Base-by-base conservation (phyloP, 306 rosid genomes). In the Coriaria nepalensis region DNA sequence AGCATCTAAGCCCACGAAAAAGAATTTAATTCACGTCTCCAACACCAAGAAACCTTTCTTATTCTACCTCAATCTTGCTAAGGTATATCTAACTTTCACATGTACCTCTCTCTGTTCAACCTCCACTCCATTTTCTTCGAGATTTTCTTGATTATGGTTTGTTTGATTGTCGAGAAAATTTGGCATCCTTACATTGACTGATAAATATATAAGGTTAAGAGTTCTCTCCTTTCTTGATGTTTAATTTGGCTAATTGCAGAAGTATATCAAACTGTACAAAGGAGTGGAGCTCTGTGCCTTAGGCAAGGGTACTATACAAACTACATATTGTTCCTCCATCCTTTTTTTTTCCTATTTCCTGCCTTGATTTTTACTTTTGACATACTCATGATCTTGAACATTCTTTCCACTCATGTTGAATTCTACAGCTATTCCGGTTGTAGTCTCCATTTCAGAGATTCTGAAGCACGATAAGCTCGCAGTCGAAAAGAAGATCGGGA, bases 361-460 rank as follows among this genome's bases (percentile, higher is more conserved):
- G n/a, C 32, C 8, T 35, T 55, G n/a, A 9, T 20, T 57, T 3
- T 7, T 8, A 35, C 8, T 32, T 40, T 38, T n/a, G n/a, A n/a
- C n/a, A n/a, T n/a, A n/a, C n/a, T n/a, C n/a, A n/a, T n/a, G n/a
- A n/a, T n/a, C 53, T 69, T 46, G 62, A n/a, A n/a, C 59, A 10
- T 45, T 29, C 6, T 7, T 59, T 44, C 37, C 53, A 55, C n/a
- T n/a, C n/a, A n/a, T n/a, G n/a, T n/a, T n/a, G n/a, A n/a, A n/a
- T n/a, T n/a, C n/a, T 63, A 9, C 77, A 84, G 94, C 83, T 52
- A 84, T 80, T 69, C 85, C 86, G 49, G 70, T 86, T 53, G 69
- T 77, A 1, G 66, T 84, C 62, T 48, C 70, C 32, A 65, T 84
- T 36, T 47, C 81, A 6, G 86, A 84, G 63, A 64, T 59, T 58